Base-by-base conservation (phyloP, 2,329 filamentous ascomycete genomes). In the Ophiocordyceps camponoti-floridani region DNA sequence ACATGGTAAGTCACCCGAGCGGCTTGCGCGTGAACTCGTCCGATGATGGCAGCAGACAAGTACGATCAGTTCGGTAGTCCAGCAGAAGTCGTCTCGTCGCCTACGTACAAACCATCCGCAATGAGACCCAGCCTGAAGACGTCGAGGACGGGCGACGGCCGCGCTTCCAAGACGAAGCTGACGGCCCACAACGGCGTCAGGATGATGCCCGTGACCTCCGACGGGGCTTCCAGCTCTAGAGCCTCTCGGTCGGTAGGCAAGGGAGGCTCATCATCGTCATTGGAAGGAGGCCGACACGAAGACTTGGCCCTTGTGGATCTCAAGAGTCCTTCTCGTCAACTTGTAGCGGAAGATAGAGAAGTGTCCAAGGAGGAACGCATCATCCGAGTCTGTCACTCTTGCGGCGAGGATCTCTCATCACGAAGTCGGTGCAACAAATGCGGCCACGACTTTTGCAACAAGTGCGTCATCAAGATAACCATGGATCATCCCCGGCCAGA, bases 401-500 rank as follows among this genome's bases (percentile, higher is more conserved):
- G 72, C 50, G 65, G 64, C 12, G 60, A 62, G 41, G 58, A 56
- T 38, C 61, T 67, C 35, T 57, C 52, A 41, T 56, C 59, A 12
- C 56, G 59, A 28, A 57, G 57, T 9, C 60, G 60, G 41, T 76
- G 71, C 49, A 53, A 58, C 28, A 62, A 62, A 40, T 76, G 72
- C 49, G 69, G 67, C 1, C 73, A 76, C 52, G 62, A 59, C 10
- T 62, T 71, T 14, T 76, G 72, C 50, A 48, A 56, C 30, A 66
- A 66, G 45, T 75, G 72, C 49, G 58, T 54, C 9, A 61, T 58
- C 40, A 60, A 67, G 43, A 46, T 61, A 37, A 16, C 35, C 35
- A n/a, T 37, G 8, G 35, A 37, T 14, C 6, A 37, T 14, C n/a
- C 35, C 6, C 35, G 4, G 8, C 14, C 35, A 11, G 31, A 12